Percentiles rank a stretch among this genome's conserved stretches.
Conservation (phyloP, 345 rosid genomes). For the Odontarrhena argentea region DNA sequence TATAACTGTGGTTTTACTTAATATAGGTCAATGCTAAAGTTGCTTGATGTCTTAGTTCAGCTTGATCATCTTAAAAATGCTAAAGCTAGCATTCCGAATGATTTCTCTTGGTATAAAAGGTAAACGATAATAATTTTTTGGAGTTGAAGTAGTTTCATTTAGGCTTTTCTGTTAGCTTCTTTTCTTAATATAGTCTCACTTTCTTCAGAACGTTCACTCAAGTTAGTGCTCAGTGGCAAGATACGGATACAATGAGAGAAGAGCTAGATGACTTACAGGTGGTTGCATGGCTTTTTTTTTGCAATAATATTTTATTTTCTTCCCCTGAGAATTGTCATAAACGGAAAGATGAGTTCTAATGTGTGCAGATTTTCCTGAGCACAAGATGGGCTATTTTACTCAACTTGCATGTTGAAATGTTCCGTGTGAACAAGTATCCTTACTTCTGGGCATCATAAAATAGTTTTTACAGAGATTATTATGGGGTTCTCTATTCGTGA, state of each 20-base stretch:
- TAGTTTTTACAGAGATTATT: neutral
- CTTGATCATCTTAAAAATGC: slow-evolving; percentile 99
- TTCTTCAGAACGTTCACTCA: slow-evolving; percentile 92
- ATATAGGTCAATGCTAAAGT: slow-evolving; percentile 89
- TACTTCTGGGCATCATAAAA: slow-evolving; percentile 15
- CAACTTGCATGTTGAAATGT: slow-evolving; percentile 97
- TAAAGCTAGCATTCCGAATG: slow-evolving; percentile 99
- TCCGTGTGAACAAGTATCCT: slow-evolving; percentile 99
- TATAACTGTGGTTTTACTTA: slow-evolving; percentile 27
- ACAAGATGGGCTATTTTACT: slow-evolving; percentile 98
- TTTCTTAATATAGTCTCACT: slow-evolving; percentile 17
- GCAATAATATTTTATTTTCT: slow-evolving; percentile 2
- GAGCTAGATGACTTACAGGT: slow-evolving; percentile 98
- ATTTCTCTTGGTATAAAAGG: slow-evolving; percentile 99
- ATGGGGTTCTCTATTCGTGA: slow-evolving; percentile 10
- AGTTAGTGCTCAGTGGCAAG: slow-evolving; percentile 99
- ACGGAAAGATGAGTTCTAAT: slow-evolving; percentile 22
- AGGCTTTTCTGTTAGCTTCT: slow-evolving; percentile 12
- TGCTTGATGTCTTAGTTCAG: slow-evolving; percentile 95
- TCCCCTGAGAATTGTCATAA: neutral
- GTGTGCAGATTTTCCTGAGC: slow-evolving; percentile 89
- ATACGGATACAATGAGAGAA: slow-evolving; percentile 96
- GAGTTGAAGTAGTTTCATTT: slow-evolving; percentile 20
- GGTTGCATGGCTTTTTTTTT: slow-evolving; percentile 29
- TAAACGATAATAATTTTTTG: slow-evolving; percentile 31